Conservation (phyloP, 495 filamentous ascomycete genomes). For the Aspergillus mulundensis region DNA sequence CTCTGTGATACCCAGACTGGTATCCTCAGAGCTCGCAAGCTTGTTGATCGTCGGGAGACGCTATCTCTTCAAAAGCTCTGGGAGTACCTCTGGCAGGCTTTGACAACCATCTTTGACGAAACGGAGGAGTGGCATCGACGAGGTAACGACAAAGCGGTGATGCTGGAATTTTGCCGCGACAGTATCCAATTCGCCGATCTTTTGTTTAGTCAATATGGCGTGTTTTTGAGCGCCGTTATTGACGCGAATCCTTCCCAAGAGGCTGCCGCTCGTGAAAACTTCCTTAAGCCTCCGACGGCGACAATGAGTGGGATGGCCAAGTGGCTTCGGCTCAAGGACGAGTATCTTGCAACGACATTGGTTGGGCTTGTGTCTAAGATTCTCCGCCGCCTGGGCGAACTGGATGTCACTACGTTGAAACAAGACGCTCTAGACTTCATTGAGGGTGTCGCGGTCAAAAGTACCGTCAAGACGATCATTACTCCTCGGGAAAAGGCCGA, state of each 20-base stretch:
- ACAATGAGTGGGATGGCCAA: slow-evolving; percentile 67
- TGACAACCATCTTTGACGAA: slow-evolving; percentile 76
- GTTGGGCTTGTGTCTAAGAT: slow-evolving; percentile 68
- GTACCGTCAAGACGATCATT: slow-evolving; percentile 65
- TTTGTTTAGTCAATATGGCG: slow-evolving; percentile 75
- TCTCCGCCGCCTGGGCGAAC: slow-evolving; percentile 65
- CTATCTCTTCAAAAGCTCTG: slow-evolving; percentile 70
- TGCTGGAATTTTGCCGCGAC: slow-evolving; percentile 91
- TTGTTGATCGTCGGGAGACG: slow-evolving; percentile 55
- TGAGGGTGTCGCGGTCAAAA: slow-evolving; percentile 55
- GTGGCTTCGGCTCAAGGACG: slow-evolving; percentile 81
- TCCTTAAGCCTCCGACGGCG: slow-evolving; percentile 54
- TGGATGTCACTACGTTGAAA: slow-evolving; percentile 60
- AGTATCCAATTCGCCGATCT: slow-evolving; percentile 88
- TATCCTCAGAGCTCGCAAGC: slow-evolving; percentile 62
- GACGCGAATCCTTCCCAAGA: slow-evolving; percentile 38
- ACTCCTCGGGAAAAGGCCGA: slow-evolving; percentile 75
- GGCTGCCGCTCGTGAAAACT: slow-evolving; percentile 38
- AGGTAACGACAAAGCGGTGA: slow-evolving; percentile 61
- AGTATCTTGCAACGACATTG: slow-evolving; percentile 71
- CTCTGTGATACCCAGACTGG: slow-evolving; percentile 81
- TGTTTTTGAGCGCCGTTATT: slow-evolving; percentile 66
- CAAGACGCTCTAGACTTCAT: slow-evolving; percentile 57
- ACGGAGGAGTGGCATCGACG: slow-evolving; percentile 74
- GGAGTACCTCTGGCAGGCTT: slow-evolving; percentile 71